Evolutionary conservation across 2,329 filamentous ascomycete species (phyloP).

Genomic region (Sporothrix inflata): DNA sequence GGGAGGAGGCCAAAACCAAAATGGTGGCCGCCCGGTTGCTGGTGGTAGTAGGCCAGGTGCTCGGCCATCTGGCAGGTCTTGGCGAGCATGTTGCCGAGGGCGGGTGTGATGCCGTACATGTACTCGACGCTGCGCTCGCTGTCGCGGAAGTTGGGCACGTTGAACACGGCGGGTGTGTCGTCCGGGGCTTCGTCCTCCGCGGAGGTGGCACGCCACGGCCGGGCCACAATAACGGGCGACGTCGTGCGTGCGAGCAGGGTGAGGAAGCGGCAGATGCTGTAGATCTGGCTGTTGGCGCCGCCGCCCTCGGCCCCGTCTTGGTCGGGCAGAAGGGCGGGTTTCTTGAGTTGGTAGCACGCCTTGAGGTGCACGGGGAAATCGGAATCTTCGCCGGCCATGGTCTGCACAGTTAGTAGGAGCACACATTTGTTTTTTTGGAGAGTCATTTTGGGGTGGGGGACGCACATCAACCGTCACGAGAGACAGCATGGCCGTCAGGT

Average conservation of each 20-base stretch:
- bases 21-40: background rate
- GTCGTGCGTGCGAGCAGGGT: constrained; percentile 25
- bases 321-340: background rate
- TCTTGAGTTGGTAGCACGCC: constrained; percentile 26
- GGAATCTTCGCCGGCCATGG: constrained; percentile 29
- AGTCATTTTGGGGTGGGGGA: background rate
- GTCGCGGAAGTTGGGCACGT: constrained; percentile 12
- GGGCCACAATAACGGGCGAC: background rate
- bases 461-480: constrained; percentile 27
- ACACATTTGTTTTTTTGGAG: background rate
- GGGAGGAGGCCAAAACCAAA: too few relatives aligned
- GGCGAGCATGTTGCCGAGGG: constrained; percentile 22
- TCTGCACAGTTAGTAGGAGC: background rate
- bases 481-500: constrained; percentile 30
- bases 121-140: constrained; percentile 19
- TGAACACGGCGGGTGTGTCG: background rate
- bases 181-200: background rate
- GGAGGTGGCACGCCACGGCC: background rate
- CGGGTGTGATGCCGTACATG: constrained; percentile 30
- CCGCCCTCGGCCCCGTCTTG: background rate
- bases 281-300: constrained; percentile 22
- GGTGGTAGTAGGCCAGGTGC: background rate
- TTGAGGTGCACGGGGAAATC: constrained; percentile 28
- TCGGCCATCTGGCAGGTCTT: constrained; percentile 29
- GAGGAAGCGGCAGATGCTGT: constrained; percentile 29